These are phyloP conservation scores for Umbelopsis sp. DNA, from an alignment of 192 early-diverging fungal species.

Conservation along the genomic window DNA sequence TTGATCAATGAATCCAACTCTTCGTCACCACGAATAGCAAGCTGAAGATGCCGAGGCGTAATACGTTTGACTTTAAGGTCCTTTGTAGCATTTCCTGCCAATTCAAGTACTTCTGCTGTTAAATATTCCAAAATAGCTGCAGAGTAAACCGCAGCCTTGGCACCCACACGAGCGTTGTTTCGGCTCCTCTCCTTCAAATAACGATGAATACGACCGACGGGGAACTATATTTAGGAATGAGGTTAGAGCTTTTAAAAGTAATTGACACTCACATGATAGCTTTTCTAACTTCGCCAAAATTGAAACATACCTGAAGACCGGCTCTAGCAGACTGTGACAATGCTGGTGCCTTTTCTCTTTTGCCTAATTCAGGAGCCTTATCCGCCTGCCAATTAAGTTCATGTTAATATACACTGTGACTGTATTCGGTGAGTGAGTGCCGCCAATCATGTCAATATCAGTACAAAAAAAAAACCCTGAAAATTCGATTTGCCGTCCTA, in stretches of 20 bases:
- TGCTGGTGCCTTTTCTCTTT: conserved; percentile 49
- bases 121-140: conserved; percentile 93
- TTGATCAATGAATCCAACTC: conserved; percentile 87
- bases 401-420: not conserved
- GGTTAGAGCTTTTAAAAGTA: no score
- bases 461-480: not conserved
- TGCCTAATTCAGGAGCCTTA: conserved; percentile 21
- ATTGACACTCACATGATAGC: no score
- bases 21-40: conserved; percentile 92
- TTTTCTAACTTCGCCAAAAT: no score
- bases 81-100: conserved; percentile 91
- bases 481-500: not conserved
- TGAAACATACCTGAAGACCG: conserved; percentile 56
- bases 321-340: conserved; percentile 63
- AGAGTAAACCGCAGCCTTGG: conserved; percentile 89
- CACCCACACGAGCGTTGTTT: conserved; percentile 83
- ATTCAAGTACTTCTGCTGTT: conserved; percentile 90
- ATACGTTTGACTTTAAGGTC: conserved; percentile 92
- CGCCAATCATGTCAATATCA: not conserved
- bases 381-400: conserved; percentile 24
- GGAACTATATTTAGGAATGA: conserved; percentile 63
- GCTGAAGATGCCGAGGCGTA: conserved; percentile 85
- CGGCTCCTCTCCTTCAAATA: conserved; percentile 83
- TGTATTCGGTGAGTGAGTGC: not conserved
- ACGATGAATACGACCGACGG: conserved; percentile 92